Evolutionary conservation across 768 basidiomycete genomes (phyloP), one percentile per base, ranked within the genome.

Genomic region (Pleurotus eryngii): DNA sequence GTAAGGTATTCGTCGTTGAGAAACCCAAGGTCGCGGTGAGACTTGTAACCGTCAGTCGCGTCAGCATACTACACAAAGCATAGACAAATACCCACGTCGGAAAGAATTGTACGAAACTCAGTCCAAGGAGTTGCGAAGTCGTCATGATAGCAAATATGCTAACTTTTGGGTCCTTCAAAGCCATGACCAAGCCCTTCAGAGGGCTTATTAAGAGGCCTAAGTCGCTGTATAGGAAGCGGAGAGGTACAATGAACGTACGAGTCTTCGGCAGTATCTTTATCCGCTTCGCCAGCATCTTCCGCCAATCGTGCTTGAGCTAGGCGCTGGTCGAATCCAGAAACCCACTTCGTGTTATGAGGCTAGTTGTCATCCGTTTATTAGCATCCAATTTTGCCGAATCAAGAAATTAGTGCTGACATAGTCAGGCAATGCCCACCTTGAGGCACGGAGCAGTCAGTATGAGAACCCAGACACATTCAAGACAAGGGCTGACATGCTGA

Each of bases 211-310:
- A 11, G 4, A 6, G n/a, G 14, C 11, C 3, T 18, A 4, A 14
- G 9, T 42, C 14, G 24, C 12, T 5, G 18, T 18, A 22, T 20
- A 22, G 11, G 27, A 18, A 54, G 4, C 1, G 3, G 3, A 38
- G 38, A 12, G 9, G 18, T 2, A 9, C 49, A 20, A 18, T 27
- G 15, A 22, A 72, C 83, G 39, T 64, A 86, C 86, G 85, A 82
- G 55, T 83, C 84, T 27, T 76, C 69, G 0, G 65, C 65, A n/a
- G 77, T 78, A 60, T 88, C 86, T 61, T 78, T 69, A 61, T 87
- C 86, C 0, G 85, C 85, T 70, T 86, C 85, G 11, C 85, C 84
- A 7, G 81, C 83, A 63, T 87, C 85, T 62, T 87, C 86, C 0
- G 85, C 81, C 14, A 87, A 78, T 12, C 86, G 82, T 14, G 78